phyloP scores from a whole-genome alignment of 768 basidiomycete species.

The Leucocoprinus birnbaumii region DNA sequence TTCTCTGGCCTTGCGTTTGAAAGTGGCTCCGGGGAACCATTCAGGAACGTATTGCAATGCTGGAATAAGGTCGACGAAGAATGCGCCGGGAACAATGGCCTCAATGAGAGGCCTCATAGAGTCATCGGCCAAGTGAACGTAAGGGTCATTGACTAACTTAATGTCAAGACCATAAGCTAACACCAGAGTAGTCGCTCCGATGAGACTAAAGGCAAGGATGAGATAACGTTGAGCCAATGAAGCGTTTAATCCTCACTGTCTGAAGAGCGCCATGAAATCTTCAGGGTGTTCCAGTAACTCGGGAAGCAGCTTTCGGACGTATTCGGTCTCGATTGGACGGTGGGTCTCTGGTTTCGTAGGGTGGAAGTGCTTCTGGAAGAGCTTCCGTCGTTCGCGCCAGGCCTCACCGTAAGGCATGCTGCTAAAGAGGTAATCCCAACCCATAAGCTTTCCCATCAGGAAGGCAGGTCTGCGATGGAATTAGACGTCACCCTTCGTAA shows the following conservation, averaged over 20 bases:
- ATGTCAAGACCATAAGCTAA: slow-evolving; percentile 30
- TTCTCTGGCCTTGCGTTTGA: slow-evolving; percentile 34
- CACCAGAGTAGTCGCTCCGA: slow-evolving; percentile 25
- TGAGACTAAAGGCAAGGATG: slow-evolving; percentile 14
- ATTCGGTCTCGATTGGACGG: slow-evolving; percentile 14
- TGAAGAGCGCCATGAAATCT: slow-evolving; percentile 6
- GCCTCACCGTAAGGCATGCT: slow-evolving; percentile 19
- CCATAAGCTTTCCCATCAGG: slow-evolving; percentile 21
- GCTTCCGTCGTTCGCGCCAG: slow-evolving; percentile 20
- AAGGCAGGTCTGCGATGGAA: neutral
- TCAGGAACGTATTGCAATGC: slow-evolving; percentile 37
- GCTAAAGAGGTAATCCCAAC: slow-evolving; percentile 23
- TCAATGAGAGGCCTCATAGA: slow-evolving; percentile 19
- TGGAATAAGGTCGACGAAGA: slow-evolving; percentile 27
- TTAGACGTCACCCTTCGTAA: neutral
- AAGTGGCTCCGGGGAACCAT: slow-evolving; percentile 47
- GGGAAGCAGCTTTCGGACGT: slow-evolving; percentile 2
- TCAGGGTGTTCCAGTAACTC: slow-evolving; percentile 9
- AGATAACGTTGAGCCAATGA: neutral
- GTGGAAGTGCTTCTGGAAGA: slow-evolving; percentile 21
- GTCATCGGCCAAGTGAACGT: slow-evolving; percentile 23
- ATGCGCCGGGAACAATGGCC: slow-evolving; percentile 23
- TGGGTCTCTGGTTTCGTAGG: slow-evolving; percentile 12
- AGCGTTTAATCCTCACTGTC: slow-evolving; percentile 19
- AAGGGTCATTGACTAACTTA: slow-evolving; percentile 27